Base-by-base conservation (phyloP, 164 flowering plant genomes). In the Sedum album region DNA sequence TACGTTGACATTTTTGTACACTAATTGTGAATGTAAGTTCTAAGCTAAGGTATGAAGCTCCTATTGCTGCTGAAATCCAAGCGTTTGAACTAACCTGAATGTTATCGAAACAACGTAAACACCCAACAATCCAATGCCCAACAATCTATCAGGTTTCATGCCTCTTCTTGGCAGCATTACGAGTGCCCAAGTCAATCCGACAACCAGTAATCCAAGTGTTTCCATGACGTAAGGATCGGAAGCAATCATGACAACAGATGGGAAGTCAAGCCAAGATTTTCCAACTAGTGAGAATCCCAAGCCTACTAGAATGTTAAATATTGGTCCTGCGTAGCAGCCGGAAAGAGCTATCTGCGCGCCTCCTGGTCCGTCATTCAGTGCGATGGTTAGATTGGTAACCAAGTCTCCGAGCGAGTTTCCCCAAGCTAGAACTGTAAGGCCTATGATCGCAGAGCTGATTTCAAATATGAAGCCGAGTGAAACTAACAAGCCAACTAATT, bases 341-440 rank as follows among this genome's bases (percentile, higher is more conserved):
- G 93, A 79, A 0, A 88, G 65, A 0, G 90, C 91, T 0, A 85
- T 74, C 51, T 88, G 89, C 1, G 73, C 86, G 20, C 91, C 90
- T 66, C 77, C 84, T 68, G 73, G 28, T 25, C 85, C 88, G 26
- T 88, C 88, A 36, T 76, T 70, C 64, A 78, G 4, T 1, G 90
- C 88, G 84, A 88, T 62, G 0, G 86, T 74, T 1, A 68, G 72
- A 65, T 88, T 86, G 6, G 89, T 74, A 13, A 85, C 75, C 63
- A 86, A 60, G 63, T 88, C 93, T 26, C 85, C 89, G 26, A 84
- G 60, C 15, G 93, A 88, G 73, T 86, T 86, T 3, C 93, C 93
- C 93, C 93, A 88, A 13, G 93, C 91, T 26, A 88, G 84, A 44
- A 86, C 82, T 60, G 93, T 88, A 0, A 88, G 75, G 4, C 86